Evolutionary conservation across 176 grass and related monocot species (phyloP).

Genomic region (Aegilops speltoides): DNA sequence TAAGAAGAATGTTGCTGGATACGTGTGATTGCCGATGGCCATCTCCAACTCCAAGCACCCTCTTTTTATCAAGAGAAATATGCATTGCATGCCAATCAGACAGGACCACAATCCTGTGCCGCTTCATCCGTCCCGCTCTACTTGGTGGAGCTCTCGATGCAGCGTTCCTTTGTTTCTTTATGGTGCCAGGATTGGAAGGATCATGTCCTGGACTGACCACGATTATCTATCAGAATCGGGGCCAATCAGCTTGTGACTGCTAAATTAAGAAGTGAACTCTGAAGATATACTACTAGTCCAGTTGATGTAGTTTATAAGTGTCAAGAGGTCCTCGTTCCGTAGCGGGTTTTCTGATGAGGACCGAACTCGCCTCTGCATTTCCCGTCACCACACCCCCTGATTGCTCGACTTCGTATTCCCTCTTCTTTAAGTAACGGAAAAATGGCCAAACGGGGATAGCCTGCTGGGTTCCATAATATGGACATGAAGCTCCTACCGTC

Average conservation of each 20-base stretch:
- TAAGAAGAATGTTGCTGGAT: neutral
- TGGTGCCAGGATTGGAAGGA: neutral
- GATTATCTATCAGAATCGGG: slow-evolving; percentile 26
- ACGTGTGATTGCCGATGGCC: slow-evolving; percentile 24
- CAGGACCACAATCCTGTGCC: slow-evolving; percentile 36
- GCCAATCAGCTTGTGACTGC: slow-evolving; percentile 1
- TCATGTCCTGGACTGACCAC: slow-evolving; percentile 25
- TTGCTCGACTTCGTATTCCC: too few relatives aligned
- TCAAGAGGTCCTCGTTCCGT: neutral
- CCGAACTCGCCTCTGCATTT: too few relatives aligned
- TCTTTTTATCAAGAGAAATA: slow-evolving; percentile 10
- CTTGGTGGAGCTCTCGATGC: slow-evolving; percentile 52
- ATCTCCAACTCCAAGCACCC: slow-evolving; percentile 38
- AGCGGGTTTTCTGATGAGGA: too few relatives aligned
- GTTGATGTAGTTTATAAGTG: neutral
- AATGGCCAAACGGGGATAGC: too few relatives aligned
- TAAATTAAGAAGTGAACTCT: neutral
- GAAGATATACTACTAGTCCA: neutral
- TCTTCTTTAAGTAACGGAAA: too few relatives aligned
- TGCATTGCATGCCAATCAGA: slow-evolving; percentile 13
- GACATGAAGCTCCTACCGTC: neutral
- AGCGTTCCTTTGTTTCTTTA: slow-evolving; percentile 35
- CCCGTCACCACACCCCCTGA: too few relatives aligned
- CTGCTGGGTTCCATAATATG: neutral
- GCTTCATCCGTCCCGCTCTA: neutral